Conservation (phyloP, 768 basidiomycete species). For the Pluteus cervinus region DNA sequence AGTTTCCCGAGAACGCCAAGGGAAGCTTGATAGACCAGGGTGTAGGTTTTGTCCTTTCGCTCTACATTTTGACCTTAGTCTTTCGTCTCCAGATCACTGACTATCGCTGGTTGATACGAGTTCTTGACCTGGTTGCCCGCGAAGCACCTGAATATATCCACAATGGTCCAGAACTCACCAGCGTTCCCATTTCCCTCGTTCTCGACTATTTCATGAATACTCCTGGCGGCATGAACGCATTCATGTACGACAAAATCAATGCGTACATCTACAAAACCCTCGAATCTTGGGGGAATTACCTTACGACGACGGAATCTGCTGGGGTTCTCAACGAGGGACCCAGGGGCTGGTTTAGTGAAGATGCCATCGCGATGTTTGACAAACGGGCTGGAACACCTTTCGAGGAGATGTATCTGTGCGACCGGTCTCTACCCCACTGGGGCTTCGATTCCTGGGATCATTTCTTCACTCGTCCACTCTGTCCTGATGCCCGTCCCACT, state of each 20-base stretch:
- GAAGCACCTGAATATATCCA: too few species aligned
- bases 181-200: slow-evolving; percentile 41
- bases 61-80: too few species aligned
- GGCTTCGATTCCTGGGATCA: slow-evolving; percentile 49
- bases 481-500: slow-evolving; percentile 33
- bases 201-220: slow-evolving; percentile 35
- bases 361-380: slow-evolving; percentile 8
- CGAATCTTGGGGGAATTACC: slow-evolving; percentile 42
- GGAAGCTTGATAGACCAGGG: too few species aligned
- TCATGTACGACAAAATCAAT: slow-evolving; percentile 41
- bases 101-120: too few species aligned
- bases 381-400: slow-evolving; percentile 20
- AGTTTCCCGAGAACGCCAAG: too few species aligned
- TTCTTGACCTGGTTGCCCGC: too few species aligned
- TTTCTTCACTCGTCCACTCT: slow-evolving; percentile 46
- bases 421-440: slow-evolving; percentile 36
- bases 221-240: slow-evolving; percentile 20
- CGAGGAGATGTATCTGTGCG: slow-evolving; percentile 24
- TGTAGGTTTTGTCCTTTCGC: too few species aligned
- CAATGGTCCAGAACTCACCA: slow-evolving; percentile 37
- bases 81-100: too few species aligned
- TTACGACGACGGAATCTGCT: slow-evolving; percentile 36
- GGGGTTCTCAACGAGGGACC: slow-evolving; percentile 30
- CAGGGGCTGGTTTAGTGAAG: slow-evolving; percentile 41
- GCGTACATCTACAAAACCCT: slow-evolving; percentile 40